Base-by-base conservation (phyloP, 805 yeast genomes). In the Zygosaccharomyces bailii region DNA sequence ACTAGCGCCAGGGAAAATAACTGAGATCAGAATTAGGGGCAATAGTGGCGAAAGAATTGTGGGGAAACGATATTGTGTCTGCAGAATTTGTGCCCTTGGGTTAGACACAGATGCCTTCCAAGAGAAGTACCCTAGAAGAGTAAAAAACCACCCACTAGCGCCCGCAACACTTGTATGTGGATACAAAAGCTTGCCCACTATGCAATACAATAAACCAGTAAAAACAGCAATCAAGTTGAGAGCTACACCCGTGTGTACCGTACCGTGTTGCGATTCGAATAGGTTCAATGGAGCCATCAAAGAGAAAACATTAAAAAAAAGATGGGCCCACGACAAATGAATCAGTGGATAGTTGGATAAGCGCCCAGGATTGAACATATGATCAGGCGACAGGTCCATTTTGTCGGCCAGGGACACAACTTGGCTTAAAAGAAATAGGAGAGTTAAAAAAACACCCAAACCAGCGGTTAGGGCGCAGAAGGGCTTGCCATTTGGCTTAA, bases 181-280 rank as follows among this genome's bases (percentile, higher is more conserved):
- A 48, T 70, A 79, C 11, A 84, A 66, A 0, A 67, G 32, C 3
- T 57, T 50, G 1, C 71, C 70, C 4, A 78, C 58, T 5, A 77
- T 19, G 53, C 84, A 75, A 64, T 76, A 83, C 35, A 78, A 75
- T 31, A 86, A 56, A 3, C 84, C 96, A 2, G 91, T 74, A 3
- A 78, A 63, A 1, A 83, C 80, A 1, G 95, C 86, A 39, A 84
- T 64, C 19, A 85, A 57, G 60, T 87, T 88, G 45, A 89, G 68
- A 11, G 88, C 81, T 36, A 89, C 71, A 3, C 95, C 96, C 3
- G 96, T 84, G 63, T 86, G 79, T 2, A 88, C 84, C 0, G 97
- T 87, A 4, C 96, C 97, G 56, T 86, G 83, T 17, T 66, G 60
- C 44, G 73, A 68, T 69, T 88, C 96, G 63, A 82, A 88, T 41